A percentile compares a stretch with the other conserved stretches of the same genome.
phyloP scores from a whole-genome alignment of 1,139 yeast species.

The Lodderomyces margitis region DNA sequence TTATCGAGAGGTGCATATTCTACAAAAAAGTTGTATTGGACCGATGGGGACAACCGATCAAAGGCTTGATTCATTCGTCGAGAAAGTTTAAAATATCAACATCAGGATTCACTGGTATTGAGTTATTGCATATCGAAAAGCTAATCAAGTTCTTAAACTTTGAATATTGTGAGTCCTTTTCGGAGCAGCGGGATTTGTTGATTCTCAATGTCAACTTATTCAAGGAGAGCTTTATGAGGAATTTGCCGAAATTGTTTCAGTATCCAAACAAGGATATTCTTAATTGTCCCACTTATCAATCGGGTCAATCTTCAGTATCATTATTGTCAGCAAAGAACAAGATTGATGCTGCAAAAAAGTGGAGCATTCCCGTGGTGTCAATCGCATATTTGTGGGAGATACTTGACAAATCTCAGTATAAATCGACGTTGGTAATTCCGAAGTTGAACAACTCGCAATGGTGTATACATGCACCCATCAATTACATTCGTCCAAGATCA shows the following conservation, averaged over 20 bases:
- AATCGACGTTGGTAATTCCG: constrained; percentile 24
- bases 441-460: constrained; percentile 42
- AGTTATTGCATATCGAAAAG: constrained; percentile 69
- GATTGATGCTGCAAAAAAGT: constrained; percentile 53
- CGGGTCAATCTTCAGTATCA: constrained; percentile 31
- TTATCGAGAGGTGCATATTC: constrained; percentile 73
- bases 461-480: constrained; percentile 52
- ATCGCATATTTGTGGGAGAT: constrained; percentile 52
- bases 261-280: constrained; percentile 35
- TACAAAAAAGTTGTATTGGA: constrained; percentile 56
- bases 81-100: constrained; percentile 53
- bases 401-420: constrained; percentile 20
- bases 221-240: constrained; percentile 29
- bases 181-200: constrained; percentile 58
- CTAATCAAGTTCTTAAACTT: constrained; percentile 55
- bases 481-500: constrained; percentile 23
- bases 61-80: constrained; percentile 33
- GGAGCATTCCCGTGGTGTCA: constrained; percentile 58
- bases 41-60: constrained; percentile 70
- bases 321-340: constrained; percentile 50
- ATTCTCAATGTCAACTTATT: constrained; percentile 60
- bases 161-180: constrained; percentile 49
- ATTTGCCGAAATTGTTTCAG: constrained; percentile 39
- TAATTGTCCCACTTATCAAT: constrained; percentile 35
- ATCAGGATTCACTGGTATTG: constrained; percentile 84